phyloP scores from a whole-genome alignment of 495 filamentous ascomycete species.

The Pseudevernia furfuracea region DNA sequence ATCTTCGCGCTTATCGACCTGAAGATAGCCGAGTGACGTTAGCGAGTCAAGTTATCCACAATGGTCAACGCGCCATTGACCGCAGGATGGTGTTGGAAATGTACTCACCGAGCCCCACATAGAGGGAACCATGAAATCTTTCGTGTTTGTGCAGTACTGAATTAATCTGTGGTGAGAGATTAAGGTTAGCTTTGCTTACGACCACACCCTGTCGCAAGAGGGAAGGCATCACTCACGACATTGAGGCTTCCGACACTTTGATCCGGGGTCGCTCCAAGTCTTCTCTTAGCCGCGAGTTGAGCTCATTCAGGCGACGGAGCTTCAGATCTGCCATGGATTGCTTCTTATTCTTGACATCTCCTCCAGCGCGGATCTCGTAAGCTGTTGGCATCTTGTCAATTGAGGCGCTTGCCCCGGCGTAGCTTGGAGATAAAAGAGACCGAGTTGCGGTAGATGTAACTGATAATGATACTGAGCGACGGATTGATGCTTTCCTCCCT shows the following conservation, averaged over 20 bases:
- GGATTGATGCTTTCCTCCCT: not conserved
- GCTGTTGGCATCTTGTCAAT: constrained; percentile 36
- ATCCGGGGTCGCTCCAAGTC: constrained; percentile 91
- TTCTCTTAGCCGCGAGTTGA: constrained; percentile 89
- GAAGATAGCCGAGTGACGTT: constrained; percentile 12
- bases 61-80: constrained; percentile 1
- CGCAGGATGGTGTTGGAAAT: not conserved
- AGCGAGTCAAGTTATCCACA: constrained; percentile 19
- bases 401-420: constrained; percentile 36
- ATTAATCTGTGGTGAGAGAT: constrained; percentile 60
- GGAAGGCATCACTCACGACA: constrained; percentile 58
- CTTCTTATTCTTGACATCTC: constrained; percentile 88
- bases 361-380: constrained; percentile 51
- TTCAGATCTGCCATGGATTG: constrained; percentile 98
- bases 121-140: constrained; percentile 97
- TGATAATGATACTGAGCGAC: not conserved
- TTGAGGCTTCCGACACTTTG: constrained; percentile 86
- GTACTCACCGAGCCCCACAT: constrained; percentile 81
- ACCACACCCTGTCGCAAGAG: constrained; percentile 2
- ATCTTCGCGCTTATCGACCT: constrained; percentile 56
- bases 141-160: constrained; percentile 89
- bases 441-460: not conserved
- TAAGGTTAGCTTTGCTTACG: constrained; percentile 23
- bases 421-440: constrained; percentile 26
- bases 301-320: constrained; percentile 87